A percentile compares a stretch with the other conserved stretches of the same genome.
These are phyloP conservation scores for Calycina marina DNA, from an alignment of 2,329 filamentous ascomycete genomes.

Conservation along the genomic window DNA sequence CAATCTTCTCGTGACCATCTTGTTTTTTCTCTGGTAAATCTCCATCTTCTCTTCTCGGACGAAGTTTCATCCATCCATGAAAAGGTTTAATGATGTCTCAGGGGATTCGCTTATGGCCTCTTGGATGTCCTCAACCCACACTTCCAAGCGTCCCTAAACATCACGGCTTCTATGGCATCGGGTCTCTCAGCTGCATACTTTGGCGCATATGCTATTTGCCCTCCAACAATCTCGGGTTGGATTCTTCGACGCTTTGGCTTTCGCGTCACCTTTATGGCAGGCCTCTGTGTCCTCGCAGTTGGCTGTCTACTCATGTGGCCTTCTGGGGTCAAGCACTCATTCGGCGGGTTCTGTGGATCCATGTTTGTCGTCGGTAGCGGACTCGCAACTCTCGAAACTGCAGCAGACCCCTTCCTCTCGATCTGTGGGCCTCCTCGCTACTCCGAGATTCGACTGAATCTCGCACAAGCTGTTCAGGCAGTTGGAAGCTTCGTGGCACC, in stretches of 20 bases:
- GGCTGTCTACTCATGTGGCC: constrained; percentile 48
- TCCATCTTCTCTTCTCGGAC: background rate
- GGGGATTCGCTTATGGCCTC: constrained; percentile 30
- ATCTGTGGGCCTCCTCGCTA: constrained; percentile 54
- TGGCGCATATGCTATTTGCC: constrained; percentile 54
- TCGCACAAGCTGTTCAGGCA: constrained; percentile 65
- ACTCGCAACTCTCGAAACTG: constrained; percentile 60
- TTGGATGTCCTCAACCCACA: constrained; percentile 30
- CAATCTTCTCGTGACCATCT: constrained; percentile 26
- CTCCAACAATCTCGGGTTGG: constrained; percentile 50
- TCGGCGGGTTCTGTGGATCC: constrained; percentile 57
- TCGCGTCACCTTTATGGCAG: constrained; percentile 50
- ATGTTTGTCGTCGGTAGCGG: constrained; percentile 65
- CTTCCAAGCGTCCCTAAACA: constrained; percentile 27
- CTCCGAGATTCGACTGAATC: constrained; percentile 60
- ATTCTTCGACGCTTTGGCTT: constrained; percentile 50
- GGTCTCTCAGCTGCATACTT: constrained; percentile 23
- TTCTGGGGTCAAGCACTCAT: constrained; percentile 41
- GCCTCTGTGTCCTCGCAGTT: constrained; percentile 49
- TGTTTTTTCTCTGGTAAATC: constrained; percentile 34
- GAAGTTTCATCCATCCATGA: background rate
- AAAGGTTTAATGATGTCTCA: constrained; percentile 2
- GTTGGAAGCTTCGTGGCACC: constrained; percentile 62
- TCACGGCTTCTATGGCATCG: constrained; percentile 16
- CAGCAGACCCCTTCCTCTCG: constrained; percentile 46